These are phyloP conservation scores for Dioscorea alata DNA, from an alignment of 106 monocot genomes.

Conservation along the genomic window DNA sequence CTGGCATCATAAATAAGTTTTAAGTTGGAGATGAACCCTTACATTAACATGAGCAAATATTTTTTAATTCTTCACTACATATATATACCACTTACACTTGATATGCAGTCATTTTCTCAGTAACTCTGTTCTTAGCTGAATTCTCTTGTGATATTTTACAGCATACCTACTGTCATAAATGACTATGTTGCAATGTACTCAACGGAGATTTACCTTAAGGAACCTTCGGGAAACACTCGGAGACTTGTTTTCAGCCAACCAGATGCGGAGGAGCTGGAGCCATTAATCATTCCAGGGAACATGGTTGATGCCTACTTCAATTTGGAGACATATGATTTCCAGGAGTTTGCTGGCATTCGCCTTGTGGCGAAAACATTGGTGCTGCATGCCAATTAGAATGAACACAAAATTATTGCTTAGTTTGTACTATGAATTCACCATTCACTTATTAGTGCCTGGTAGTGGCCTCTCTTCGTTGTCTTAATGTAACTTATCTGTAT, in stretches of 20 bases:
- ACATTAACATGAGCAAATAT: too few relatives aligned
- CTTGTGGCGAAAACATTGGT: slow-evolving; percentile 67
- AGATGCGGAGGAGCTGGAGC: slow-evolving; percentile 46
- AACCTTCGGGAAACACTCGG: slow-evolving; percentile 39
- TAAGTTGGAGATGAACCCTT: too few relatives aligned
- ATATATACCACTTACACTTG: too few relatives aligned
- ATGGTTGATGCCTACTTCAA: slow-evolving; percentile 64
- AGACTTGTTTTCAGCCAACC: slow-evolving; percentile 46
- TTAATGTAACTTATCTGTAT: too few relatives aligned
- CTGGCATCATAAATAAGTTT: too few relatives aligned
- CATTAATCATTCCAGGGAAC: slow-evolving; percentile 49
- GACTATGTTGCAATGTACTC: slow-evolving; percentile 32
- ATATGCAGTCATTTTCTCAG: too few relatives aligned
- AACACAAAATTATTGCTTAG: too few relatives aligned
- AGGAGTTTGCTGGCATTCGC: slow-evolving; percentile 66
- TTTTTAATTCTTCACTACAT: too few relatives aligned
- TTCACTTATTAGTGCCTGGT: too few relatives aligned
- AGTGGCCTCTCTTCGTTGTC: too few relatives aligned
- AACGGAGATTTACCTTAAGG: slow-evolving; percentile 69
- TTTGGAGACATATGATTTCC: slow-evolving; percentile 63
- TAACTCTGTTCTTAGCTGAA: background rate
- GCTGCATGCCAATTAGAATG: slow-evolving; percentile 32
- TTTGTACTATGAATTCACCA: too few relatives aligned
- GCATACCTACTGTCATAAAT: slow-evolving; percentile 52
- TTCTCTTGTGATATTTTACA: slow-evolving; percentile 19